A percentile compares a stretch with the other conserved stretches of the same genome.
These are phyloP conservation scores for Endocarpon pusillum DNA, from an alignment of 495 filamentous ascomycete genomes.

Conservation along the genomic window DNA sequence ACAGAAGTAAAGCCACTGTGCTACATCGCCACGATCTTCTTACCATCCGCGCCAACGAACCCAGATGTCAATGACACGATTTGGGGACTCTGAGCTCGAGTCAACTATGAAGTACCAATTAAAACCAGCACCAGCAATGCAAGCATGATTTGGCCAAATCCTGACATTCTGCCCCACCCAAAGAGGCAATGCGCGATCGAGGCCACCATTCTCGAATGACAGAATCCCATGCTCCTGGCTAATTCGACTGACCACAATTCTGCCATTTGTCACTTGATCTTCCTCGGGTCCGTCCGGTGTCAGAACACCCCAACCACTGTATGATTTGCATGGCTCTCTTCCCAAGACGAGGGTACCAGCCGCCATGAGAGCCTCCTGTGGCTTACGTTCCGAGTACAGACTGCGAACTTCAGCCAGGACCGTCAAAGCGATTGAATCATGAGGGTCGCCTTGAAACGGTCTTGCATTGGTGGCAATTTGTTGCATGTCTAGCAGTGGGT, in stretches of 20 bases:
- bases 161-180: conserved; percentile 33
- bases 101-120: conserved; percentile 68
- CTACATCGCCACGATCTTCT: not conserved
- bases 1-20: no score
- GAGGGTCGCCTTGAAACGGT: conserved; percentile 18
- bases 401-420: conserved; percentile 57
- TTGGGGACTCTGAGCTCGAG: conserved; percentile 33
- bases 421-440: conserved; percentile 45
- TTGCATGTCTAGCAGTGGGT: conserved; percentile 64
- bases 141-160: conserved; percentile 76
- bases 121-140: conserved; percentile 56
- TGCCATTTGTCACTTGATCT: no score
- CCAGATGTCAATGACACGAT: conserved; percentile 55
- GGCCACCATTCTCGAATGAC: conserved; percentile 9
- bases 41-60: conserved; percentile 16
- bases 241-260: not conserved
- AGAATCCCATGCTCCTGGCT: conserved; percentile 22
- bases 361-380: conserved; percentile 50
- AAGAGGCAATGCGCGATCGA: conserved; percentile 12
- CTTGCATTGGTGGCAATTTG: conserved; percentile 58
- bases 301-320: conserved; percentile 58
- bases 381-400: conserved; percentile 39
- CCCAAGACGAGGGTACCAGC: conserved; percentile 59
- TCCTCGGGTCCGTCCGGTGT: conserved; percentile 33
- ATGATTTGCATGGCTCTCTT: conserved; percentile 54